Conservation (phyloP, 768 basidiomycete genomes). For the Leccinum arenicola region DNA sequence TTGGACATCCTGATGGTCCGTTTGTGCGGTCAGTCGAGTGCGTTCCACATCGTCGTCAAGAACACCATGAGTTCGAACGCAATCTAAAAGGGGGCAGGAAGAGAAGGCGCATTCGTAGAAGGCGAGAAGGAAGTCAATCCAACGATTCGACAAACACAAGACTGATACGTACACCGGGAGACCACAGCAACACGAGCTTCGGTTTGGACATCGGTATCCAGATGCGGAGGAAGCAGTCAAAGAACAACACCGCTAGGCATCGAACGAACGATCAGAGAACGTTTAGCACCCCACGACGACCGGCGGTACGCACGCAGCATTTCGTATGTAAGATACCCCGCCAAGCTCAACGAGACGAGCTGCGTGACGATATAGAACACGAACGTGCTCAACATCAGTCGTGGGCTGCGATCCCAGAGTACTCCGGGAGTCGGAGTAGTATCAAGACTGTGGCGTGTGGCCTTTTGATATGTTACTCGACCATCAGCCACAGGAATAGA, state of each 20-base stretch:
- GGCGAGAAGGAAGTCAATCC: not conserved
- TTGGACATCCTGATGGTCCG: slow-evolving; percentile 12
- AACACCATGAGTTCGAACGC: too few relatives aligned
- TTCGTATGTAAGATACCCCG: slow-evolving; percentile 21
- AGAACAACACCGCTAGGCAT: slow-evolving; percentile 15
- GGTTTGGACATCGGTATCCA: slow-evolving; percentile 21
- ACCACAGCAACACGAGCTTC: slow-evolving; percentile 24
- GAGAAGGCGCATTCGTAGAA: not conserved
- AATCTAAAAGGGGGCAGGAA: slow-evolving; percentile 9
- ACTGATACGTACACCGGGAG: slow-evolving; percentile 22
- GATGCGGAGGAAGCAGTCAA: slow-evolving; percentile 13
- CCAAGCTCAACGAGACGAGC: slow-evolving; percentile 18
- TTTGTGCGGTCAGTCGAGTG: too few relatives aligned
- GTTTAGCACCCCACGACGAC: too few relatives aligned
- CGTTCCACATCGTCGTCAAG: too few relatives aligned
- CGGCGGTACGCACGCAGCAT: slow-evolving; percentile 29
- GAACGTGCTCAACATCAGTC: slow-evolving; percentile 30
- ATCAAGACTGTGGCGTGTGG: slow-evolving; percentile 6
- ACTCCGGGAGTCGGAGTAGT: slow-evolving; percentile 35
- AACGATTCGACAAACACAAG: not conserved
- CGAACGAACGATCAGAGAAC: not conserved
- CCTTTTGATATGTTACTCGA: too few relatives aligned
- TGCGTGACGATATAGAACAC: slow-evolving; percentile 32
- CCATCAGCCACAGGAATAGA: too few relatives aligned
- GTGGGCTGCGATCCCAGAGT: slow-evolving; percentile 31